These are phyloP conservation scores for Boletus nobilissimus DNA, from an alignment of 1,284 basidiomycete genomes.

Conservation along the genomic window DNA sequence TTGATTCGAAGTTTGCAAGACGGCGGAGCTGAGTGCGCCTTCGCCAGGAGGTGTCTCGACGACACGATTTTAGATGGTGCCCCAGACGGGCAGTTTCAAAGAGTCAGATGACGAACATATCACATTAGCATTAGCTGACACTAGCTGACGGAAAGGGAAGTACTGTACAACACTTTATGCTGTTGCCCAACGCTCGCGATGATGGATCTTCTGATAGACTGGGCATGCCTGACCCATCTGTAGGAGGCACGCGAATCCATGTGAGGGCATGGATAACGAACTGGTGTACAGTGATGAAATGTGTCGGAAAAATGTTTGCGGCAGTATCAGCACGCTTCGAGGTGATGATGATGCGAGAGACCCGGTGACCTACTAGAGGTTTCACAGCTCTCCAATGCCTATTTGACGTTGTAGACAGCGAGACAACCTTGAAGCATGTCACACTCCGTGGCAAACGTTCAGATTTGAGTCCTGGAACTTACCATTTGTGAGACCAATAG, in stretches of 20 bases:
- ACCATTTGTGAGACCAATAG: slow-evolving; percentile 87
- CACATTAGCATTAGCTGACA: too few species aligned
- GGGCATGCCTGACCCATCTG: slow-evolving; percentile 57
- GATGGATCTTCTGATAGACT: slow-evolving; percentile 67
- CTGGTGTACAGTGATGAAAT: slow-evolving; percentile 79
- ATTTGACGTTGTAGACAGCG: slow-evolving; percentile 76
- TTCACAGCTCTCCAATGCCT: slow-evolving; percentile 54
- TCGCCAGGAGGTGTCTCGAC: too few species aligned
- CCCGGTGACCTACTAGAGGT: slow-evolving; percentile 40
- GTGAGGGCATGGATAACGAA: slow-evolving; percentile 78
- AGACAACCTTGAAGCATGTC: slow-evolving; percentile 66
- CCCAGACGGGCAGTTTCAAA: too few species aligned
- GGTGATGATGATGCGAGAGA: background rate
- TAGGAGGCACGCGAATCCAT: slow-evolving; percentile 77
- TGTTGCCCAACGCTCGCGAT: slow-evolving; percentile 76
- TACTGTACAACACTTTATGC: background rate
- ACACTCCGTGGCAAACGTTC: background rate
- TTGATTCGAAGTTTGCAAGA: too few species aligned
- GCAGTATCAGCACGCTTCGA: background rate
- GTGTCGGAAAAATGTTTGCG: slow-evolving; percentile 67
- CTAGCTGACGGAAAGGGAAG: too few species aligned
- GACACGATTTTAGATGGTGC: too few species aligned
- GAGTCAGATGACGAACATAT: too few species aligned
- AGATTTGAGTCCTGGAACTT: slow-evolving; percentile 17
- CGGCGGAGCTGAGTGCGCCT: too few species aligned